phyloP scores from a whole-genome alignment of 495 filamentous ascomycete genomes.

The Xeromyces bisporus region DNA sequence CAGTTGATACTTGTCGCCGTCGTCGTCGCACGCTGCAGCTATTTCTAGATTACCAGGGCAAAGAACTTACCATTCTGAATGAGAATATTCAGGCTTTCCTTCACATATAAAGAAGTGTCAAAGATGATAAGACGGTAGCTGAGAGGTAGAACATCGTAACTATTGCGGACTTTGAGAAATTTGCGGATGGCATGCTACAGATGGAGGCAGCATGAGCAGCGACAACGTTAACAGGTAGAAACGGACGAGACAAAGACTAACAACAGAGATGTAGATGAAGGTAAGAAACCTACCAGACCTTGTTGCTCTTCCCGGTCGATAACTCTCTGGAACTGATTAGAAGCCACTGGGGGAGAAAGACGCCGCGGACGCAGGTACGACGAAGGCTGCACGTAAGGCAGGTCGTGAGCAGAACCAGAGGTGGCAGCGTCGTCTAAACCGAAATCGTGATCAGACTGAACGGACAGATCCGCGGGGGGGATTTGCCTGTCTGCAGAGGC shows the following conservation, averaged over 20 bases:
- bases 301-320: conserved; percentile 85
- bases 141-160: conserved; percentile 96
- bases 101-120: conserved; percentile 85
- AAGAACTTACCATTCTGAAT: conserved; percentile 75
- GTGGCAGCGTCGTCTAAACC: conserved; percentile 5
- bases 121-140: conserved; percentile 93
- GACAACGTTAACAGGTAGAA: no score
- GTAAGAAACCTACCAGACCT: conserved; percentile 71
- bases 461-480: conserved; percentile 4
- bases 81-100: conserved; percentile 89
- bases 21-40: conserved; percentile 3
- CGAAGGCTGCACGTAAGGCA: conserved; percentile 57
- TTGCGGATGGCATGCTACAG: conserved; percentile 73
- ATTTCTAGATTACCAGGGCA: background rate
- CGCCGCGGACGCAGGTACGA: conserved; percentile 62
- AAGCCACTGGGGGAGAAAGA: conserved; percentile 34
- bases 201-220: conserved; percentile 5
- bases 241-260: no score
- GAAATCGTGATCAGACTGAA: conserved; percentile 4
- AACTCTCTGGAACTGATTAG: conserved; percentile 46
- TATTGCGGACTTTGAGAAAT: conserved; percentile 90
- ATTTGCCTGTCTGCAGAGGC: conserved; percentile 12
- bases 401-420: conserved; percentile 27
- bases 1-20: no score
- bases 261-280: no score